Base-by-base conservation (phyloP, 306 rosid species). In the Mimosa pudica region DNA sequence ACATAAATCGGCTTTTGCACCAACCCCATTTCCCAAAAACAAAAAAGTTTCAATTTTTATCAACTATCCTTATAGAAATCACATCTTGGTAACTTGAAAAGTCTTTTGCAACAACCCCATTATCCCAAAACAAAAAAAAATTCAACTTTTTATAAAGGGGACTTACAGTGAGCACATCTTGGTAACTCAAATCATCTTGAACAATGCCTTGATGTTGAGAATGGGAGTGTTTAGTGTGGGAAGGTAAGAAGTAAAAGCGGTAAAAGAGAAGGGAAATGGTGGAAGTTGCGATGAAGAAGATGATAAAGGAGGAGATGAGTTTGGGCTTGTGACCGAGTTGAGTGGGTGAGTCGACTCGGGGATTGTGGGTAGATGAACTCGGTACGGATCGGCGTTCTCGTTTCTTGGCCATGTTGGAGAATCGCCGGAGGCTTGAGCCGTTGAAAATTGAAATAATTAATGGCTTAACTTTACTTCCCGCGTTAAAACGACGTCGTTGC, bases 151-250 rank as follows among this genome's bases (percentile, higher is more conserved):
- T 24, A 24, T 24, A 24, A 24, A 24, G 30, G 69, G 48, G 63
- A 80, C 93, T 91, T 82, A 90, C 98, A 62, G 84, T 64, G 80
- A 95, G 86, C 57, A 95, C 87, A 55, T 89, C 92, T n/a, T 80
- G 88, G 87, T 83, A 88, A 65, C 81, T 73, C 64, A 87, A 46
- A 67, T 89, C 84, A 13, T 80, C 30, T 77, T 85, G 85, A 14
- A 87, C 86, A 17, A 86, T 86, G 80, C 88, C 89, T 78, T 77
- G 83, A 41, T 81, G 80, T 78, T 74, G 51, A 11, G 80, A 86
- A 71, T 79, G 77, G 2, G 87, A 79, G 20, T 81, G 81, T n/a
- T 63, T 3, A 17, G 1, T 60, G 17, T 68, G 66, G 13, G 86
- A 57, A 51, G 45, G 65, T 16, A 84, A 76, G 86, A 47, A 72